Base-by-base conservation (phyloP, 805 yeast genomes). In the Yarrowia sp. region DNA sequence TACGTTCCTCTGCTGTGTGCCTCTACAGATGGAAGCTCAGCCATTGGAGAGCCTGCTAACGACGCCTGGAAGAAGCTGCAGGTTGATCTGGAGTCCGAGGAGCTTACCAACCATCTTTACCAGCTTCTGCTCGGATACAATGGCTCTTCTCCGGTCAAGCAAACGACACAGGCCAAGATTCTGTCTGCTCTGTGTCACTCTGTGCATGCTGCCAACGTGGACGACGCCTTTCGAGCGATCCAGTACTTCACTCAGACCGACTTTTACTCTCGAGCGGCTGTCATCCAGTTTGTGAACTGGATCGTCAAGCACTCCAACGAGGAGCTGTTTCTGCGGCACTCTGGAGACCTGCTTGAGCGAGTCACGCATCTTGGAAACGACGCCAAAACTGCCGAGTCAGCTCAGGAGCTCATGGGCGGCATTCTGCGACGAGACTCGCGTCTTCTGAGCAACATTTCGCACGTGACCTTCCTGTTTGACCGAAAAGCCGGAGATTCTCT, bases 391-490 rank as follows among this genome's bases (percentile, higher is more conserved):
- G 58, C 58, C 1, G 58, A 51, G 58, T 33, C 58, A 12, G 58
- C 88, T 66, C 92, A 90, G 69, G 96, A 89, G 70, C 85, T 96
- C 0, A 72, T 92, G 22, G 94, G 96, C 1, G 79, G 83, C 19
- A 77, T 92, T 7, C 69, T 87, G 56, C 77, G 80, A 62, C 77
- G 80, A 32, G 76, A 80, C 38, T 76, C 81, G 0, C 66, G 70
- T 0, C 70, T 84, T 31, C 63, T 74, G 2, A 67, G 74, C 13
- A 84, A 84, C 67, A 72, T 85, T 35, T 70, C 79, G 0, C 82
- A 80, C 64, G 70, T 90, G 38, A 81, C 81, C 55, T 91, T 90
- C 68, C 73, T 92, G 18, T 85, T 91, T 65, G 84, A 84, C 35
- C 84, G 94, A n/a, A 38, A 55, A 14, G 47, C 46, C 12, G 47